Percentiles rank a stretch among this genome's conserved stretches.
phyloP scores from a whole-genome alignment of 192 early-diverging fungal species.

The Umbelopsis sp. region DNA sequence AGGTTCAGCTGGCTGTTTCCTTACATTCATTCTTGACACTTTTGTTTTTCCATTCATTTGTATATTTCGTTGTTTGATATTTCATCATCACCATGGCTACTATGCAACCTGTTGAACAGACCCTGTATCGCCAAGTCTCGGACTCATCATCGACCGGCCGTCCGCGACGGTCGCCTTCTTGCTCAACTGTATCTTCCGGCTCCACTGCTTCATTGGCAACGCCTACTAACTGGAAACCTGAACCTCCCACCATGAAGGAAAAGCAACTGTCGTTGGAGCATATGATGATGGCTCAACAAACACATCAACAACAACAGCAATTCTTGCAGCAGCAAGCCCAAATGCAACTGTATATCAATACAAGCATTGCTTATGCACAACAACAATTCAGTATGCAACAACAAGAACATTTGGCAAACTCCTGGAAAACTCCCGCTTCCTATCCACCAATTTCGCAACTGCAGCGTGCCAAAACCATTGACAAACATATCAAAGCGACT shows the following conservation, averaged over 20 bases:
- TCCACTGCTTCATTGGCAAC: slow-evolving; percentile 12
- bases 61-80: background rate
- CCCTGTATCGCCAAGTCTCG: background rate
- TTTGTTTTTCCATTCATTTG: background rate
- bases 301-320: slow-evolving; percentile 3
- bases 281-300: slow-evolving; percentile 8
- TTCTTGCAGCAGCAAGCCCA: slow-evolving; percentile 6
- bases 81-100: background rate
- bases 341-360: slow-evolving; percentile 11
- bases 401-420: slow-evolving; percentile 3
- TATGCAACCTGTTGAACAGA: slow-evolving; percentile 19
- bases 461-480: slow-evolving; percentile 12
- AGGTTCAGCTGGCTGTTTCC: slow-evolving; percentile 12
- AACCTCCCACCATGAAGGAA: background rate
- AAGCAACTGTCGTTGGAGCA: slow-evolving; percentile 5
- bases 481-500: slow-evolving; percentile 16
- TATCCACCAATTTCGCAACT: background rate
- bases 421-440: background rate
- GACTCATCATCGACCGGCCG: background rate
- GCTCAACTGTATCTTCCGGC: slow-evolving; percentile 8
- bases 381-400: slow-evolving; percentile 10
- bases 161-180: slow-evolving; percentile 6
- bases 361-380: slow-evolving; percentile 8
- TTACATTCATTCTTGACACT: background rate
- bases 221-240: slow-evolving; percentile 6